Base-by-base conservation (phyloP, 495 filamentous ascomycete genomes). In the Penicillium ucsense region DNA sequence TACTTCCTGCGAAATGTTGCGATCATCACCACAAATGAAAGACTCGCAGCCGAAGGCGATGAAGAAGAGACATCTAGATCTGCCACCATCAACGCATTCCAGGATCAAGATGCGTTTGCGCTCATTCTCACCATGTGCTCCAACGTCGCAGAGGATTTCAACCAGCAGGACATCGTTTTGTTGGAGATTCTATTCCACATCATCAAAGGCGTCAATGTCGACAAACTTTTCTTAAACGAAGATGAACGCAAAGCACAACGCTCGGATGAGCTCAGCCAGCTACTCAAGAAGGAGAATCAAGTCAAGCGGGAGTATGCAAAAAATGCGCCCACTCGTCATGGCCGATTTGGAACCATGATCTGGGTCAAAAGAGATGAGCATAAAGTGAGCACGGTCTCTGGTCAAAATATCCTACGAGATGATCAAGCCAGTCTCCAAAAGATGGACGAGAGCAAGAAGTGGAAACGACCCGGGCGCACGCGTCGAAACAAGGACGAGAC, bases 291-390 rank as follows among this genome's bases (percentile, higher is more conserved):
- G 59, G 94, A 99, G 62, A 80, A 81, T 3, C 81, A 81, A 6
- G 84, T 94, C 78, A 78, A 85, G 39, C 77, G 83, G 50, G 77
- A 82, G 42, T 86, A 94, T 57, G 79, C 81, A 34, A 84, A 82
- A 53, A 83, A 84, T 54, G 86, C 86, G 5, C 88, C 89, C 3
- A 89, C 89, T 5, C 71, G 94, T 34, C 94, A 99, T 62, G 94
- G 89, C 52, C 77, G 94, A 44, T 99, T 96, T 60, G 94, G 94
- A 2, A 94, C 89, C 9, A 95, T 96, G 84, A 83, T 95, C 12
- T 97, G 94, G 92, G 81, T 99, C 36, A 88, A 96, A 67, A 75
- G 88, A 43, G 85, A 86, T 46, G 86, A 92, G 59, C 72, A 76
- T 6, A 87, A 85, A 54, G 72, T 91, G 40, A 82, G 86, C 5